Percentiles rank a stretch among this genome's conserved stretches.
Evolutionary conservation across 805 yeast genomes (phyloP).

Genomic region (Starmerella potacharoeniae): DNA sequence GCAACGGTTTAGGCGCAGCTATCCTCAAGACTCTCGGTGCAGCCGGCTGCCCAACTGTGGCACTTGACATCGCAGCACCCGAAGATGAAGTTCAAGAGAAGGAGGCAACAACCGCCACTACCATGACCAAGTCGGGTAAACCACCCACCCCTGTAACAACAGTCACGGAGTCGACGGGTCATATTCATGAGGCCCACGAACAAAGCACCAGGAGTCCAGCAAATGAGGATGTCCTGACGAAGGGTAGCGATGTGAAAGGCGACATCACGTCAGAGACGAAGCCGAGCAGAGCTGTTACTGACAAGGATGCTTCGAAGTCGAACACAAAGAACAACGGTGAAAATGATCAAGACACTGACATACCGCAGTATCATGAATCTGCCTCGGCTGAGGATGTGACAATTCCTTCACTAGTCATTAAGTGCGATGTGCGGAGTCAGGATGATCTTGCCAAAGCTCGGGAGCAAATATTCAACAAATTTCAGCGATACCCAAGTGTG

Average conservation of each 20-base stretch:
- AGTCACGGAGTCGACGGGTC: too few species aligned
- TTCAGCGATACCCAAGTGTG: constrained; percentile 49
- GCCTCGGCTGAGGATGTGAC: background rate
- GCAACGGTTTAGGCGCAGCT: constrained; percentile 64
- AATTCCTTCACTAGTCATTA: constrained; percentile 20
- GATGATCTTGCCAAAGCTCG: constrained; percentile 36
- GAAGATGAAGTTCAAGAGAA: background rate
- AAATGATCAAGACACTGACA: background rate
- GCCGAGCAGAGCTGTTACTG: too few species aligned
- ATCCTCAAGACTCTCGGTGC: constrained; percentile 39
- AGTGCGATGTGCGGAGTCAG: constrained; percentile 59
- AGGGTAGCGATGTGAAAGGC: too few species aligned
- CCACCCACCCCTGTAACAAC: too few species aligned
- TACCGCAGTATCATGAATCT: background rate
- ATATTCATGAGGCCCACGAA: too few species aligned
- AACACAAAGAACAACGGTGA: background rate
- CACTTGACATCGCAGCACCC: constrained; percentile 42
- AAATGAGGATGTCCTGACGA: too few species aligned
- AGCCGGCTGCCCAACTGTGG: constrained; percentile 44
- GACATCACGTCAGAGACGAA: too few species aligned
- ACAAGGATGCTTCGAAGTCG: too few species aligned
- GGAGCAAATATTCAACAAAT: constrained; percentile 33
- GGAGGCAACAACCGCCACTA: background rate
- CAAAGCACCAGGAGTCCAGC: too few species aligned
- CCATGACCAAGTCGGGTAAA: background rate